A percentile compares a stretch with the other conserved stretches of the same genome.
These are phyloP conservation scores for Solanum piurae DNA, from an alignment of 257 asterid species.

Conservation along the genomic window DNA sequence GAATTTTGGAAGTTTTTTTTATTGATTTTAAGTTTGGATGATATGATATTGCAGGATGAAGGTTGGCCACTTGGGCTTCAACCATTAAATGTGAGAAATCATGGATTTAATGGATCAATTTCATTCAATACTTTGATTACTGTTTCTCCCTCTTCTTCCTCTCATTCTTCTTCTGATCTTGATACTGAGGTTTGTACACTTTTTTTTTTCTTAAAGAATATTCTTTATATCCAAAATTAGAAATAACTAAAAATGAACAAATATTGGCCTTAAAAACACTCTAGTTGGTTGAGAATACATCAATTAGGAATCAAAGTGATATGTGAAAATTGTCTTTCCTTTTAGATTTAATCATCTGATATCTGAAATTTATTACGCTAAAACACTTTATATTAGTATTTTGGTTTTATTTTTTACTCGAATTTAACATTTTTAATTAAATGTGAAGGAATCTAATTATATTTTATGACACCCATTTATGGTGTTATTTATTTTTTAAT, in stretches of 20 bases:
- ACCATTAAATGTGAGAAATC: conserved; percentile 38
- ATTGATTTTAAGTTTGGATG: neutral
- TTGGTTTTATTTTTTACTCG: neutral
- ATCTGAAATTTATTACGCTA: neutral
- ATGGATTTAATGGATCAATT: conserved; percentile 39
- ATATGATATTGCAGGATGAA: conserved; percentile 38
- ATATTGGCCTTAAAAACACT: neutral
- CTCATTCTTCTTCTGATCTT: conserved; percentile 64
- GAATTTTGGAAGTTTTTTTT: neutral
- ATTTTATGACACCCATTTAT: neutral
- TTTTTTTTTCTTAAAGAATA: neutral
- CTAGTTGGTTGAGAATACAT: no score
- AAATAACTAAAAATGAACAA: neutral
- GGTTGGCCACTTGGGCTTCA: conserved; percentile 84
- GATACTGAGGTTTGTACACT: conserved; percentile 44
- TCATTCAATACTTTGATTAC: conserved; percentile 55
- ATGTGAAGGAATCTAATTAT: neutral
- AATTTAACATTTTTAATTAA: neutral
- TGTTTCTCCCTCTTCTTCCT: conserved; percentile 34
- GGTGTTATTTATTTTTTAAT: neutral
- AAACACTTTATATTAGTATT: neutral
- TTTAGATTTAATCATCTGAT: neutral
- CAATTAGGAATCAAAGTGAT: no score
- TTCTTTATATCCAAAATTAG: neutral
- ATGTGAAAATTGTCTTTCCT: no score